Conservation (phyloP, 495 filamentous ascomycete genomes). For the Penicillium macrosclerotiorum region DNA sequence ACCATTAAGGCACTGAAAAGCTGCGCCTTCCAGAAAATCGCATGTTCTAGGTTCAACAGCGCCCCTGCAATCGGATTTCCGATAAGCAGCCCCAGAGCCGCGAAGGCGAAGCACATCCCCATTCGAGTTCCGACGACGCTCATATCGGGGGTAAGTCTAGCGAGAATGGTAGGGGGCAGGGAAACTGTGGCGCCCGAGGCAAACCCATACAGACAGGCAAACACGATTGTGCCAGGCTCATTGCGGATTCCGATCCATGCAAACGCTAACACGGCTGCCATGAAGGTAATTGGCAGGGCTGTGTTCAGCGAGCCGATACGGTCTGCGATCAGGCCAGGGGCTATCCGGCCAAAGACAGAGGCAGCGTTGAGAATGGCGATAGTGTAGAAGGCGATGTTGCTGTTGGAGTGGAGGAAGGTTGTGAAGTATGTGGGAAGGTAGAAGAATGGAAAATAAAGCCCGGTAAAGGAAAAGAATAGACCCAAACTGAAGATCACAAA, state of each 20-base stretch:
- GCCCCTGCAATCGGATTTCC: constrained; percentile 62
- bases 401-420: constrained; percentile 9
- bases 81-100: constrained; percentile 52
- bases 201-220: constrained; percentile 40
- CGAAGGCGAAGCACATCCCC: constrained; percentile 56
- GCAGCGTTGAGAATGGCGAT: constrained; percentile 47
- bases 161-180: constrained; percentile 28
- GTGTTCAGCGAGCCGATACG: constrained; percentile 35
- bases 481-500: constrained; percentile 32
- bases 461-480: constrained; percentile 33
- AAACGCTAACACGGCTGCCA: constrained; percentile 31
- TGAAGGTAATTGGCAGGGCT: constrained; percentile 25
- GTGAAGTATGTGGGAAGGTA: constrained; percentile 34
- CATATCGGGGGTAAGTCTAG: constrained; percentile 35
- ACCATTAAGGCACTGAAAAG: constrained; percentile 7
- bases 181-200: constrained; percentile 38
- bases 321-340: constrained; percentile 42
- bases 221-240: constrained; percentile 33
- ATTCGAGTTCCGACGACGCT: constrained; percentile 57
- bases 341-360: constrained; percentile 44
- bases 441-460: constrained; percentile 44
- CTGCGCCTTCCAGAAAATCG: constrained; percentile 11
- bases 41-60: constrained; percentile 24
- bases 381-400: constrained; percentile 40
- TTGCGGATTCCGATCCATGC: constrained; percentile 34